A percentile compares a stretch with the other conserved stretches of the same genome.
phyloP scores from a whole-genome alignment of 1,284 basidiomycete genomes.

The Cutaneotrichosporon cutaneum region DNA sequence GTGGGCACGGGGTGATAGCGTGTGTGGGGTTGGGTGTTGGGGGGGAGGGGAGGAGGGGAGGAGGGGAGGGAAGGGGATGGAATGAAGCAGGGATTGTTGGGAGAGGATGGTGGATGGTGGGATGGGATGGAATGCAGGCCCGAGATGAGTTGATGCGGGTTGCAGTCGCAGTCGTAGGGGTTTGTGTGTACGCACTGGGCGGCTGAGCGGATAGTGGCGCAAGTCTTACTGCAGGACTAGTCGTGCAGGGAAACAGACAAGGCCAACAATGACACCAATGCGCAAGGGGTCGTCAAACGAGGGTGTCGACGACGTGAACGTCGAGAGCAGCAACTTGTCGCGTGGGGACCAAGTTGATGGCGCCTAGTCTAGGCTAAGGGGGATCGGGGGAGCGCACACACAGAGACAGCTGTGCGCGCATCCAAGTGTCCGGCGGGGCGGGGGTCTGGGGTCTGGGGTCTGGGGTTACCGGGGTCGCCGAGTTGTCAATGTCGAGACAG shows the following conservation, averaged over 20 bases:
- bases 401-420: no score
- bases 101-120: background rate
- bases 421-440: no score
- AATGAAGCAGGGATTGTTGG: background rate
- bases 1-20: no score
- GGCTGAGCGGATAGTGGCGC: background rate
- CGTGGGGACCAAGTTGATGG: no score
- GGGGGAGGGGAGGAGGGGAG: no score
- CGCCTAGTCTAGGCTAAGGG: no score
- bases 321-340: no score
- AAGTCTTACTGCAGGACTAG: background rate
- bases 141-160: background rate
- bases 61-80: background rate
- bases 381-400: no score
- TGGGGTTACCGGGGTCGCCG: background rate
- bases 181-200: background rate
- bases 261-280: background rate
- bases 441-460: no score
- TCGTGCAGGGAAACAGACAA: background rate
- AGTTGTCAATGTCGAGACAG: background rate
- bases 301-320: background rate
- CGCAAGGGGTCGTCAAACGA: background rate
- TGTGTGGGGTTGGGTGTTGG: no score
- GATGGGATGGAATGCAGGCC: background rate
- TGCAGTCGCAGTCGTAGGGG: background rate